Base-by-base conservation (phyloP, 2,329 filamentous ascomycete species). In the Colletotrichum cuscutae region DNA sequence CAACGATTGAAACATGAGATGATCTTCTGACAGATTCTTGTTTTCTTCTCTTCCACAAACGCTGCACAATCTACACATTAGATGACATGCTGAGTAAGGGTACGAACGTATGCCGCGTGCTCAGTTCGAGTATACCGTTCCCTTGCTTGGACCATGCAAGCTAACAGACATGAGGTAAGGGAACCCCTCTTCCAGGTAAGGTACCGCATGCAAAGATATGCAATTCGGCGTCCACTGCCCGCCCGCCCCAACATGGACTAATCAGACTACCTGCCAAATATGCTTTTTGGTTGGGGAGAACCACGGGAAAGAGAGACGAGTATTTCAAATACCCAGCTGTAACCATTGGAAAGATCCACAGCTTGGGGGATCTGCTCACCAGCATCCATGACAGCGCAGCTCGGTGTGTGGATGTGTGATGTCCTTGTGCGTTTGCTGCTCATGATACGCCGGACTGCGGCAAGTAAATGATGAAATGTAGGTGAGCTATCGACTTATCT, bases 321-420 rank as follows among this genome's bases (percentile, higher is more conserved):
- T 63, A 72, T 72, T 68, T 72, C 35, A 72, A 72, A 72, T 72
- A 68, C 58, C 30, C 30, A 52, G 28, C 37, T 13, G 28, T 52
- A 49, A 49, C 42, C 49, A n/a, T 15, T 15, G 32, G 37, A 24
- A n/a, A 35, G 28, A 32, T 30, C 52, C 62, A 57, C 52, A 22
- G 5, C 54, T 42, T 15, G 46, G 7, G 42, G 42, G 22, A 32
- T 22, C 42, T 42, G n/a, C 54, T 42, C 4, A 19, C 37, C 37
- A 28, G 30, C 37, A 54, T 42, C 42, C 62, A 71, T 71, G 53
- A 24, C 62, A 11, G 28, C 68, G 61, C 62, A 65, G 54, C 22
- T 42, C 13, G 32, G 49, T 68, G 46, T 24, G 56, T 28, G 42
- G 65, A 19, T 30, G 54, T 30, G 46, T 56, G 19, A 49, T 46